Evolutionary conservation across 768 basidiomycete genomes (phyloP).

Genomic region (Tulasnella sp.): DNA sequence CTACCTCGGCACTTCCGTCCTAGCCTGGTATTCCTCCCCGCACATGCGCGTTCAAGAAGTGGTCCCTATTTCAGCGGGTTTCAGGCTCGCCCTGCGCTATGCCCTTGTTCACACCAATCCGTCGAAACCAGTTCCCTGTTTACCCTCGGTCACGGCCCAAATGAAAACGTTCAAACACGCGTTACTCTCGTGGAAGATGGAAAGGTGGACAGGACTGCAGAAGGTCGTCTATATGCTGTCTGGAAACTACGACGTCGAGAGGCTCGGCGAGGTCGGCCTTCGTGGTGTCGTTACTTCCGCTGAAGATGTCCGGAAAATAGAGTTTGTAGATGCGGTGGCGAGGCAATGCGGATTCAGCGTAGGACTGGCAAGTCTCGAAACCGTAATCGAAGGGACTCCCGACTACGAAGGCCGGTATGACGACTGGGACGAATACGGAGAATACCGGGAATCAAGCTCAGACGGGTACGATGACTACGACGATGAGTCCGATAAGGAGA

Average conservation of each 20-base stretch:
- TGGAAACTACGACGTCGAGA: not conserved
- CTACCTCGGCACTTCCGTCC: constrained; percentile 1
- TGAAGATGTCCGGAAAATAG: not conserved
- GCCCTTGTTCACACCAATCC: not conserved
- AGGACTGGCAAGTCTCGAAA: not conserved
- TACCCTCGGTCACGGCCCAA: not conserved
- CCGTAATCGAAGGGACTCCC: not conserved
- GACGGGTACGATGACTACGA: not conserved
- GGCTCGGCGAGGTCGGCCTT: not conserved
- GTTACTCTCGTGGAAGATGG: not conserved
- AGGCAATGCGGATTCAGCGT: constrained; percentile 3
- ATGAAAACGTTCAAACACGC: not conserved
- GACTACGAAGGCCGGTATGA: not conserved
- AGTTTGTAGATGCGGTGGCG: not conserved
- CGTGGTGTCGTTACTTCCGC: not conserved
- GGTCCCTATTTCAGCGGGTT: not conserved
- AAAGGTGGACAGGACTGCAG: not conserved
- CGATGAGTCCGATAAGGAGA: not conserved
- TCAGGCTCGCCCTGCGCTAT: not conserved
- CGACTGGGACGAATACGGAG: not conserved
- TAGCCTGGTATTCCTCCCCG: constrained; percentile 1
- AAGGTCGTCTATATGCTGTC: not conserved
- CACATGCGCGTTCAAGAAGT: not conserved
- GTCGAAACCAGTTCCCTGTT: not conserved
- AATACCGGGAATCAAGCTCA: too few relatives aligned